Base-by-base conservation (phyloP, 2,329 filamentous ascomycete genomes). In the Coniochaeta sp. region DNA sequence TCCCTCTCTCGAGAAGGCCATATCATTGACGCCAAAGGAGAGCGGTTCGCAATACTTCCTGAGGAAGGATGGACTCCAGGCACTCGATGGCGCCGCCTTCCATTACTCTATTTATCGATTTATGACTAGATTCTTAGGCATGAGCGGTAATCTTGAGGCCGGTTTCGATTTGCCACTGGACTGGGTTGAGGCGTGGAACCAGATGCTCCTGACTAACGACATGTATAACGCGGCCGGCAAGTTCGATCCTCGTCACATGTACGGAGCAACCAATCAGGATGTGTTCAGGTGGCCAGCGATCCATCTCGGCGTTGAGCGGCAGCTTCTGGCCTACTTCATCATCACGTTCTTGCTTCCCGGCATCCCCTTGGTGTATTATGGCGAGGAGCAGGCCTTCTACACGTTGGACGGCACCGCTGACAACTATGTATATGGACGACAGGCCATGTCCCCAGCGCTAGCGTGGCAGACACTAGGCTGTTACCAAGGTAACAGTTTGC, bases 381-480 rank as follows among this genome's bases (percentile, higher is more conserved):
- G 85, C 24, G 85, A 88, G 67, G 85, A 88, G 66, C 85, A 88
- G 69, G 81, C 77, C 0, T 82, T 85, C 60, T 87, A 87, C 63
- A 72, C 84, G 0, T 71, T 87, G 1, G 85, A 88, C 67, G 84
- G 81, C 59, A 85, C 84, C 0, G 84, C 84, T 1, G 71, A 73
- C 60, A 86, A 88, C 65, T 88, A 87, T 64, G 78, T 88, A 33
- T 88, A 81, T 67, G 85, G 85, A n/a, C 80, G 85, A 62, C 82
- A 85, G 68, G 74, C 85, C 0, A 86, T 88, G 80, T 81, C 81
- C 6, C 79, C 83, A 1, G 77, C 82, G 3, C 81, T 79, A 1
- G 85, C 84, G 1, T 88, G 85, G 85, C 82, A 84, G 64, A 77
- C 79, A 26, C 84, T 88, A 65, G 85, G 84, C 2, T 88, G 85